These are phyloP conservation scores for Rhodotorula taiwanensis DNA, from an alignment of 768 basidiomycete genomes.

Conservation along the genomic window DNA sequence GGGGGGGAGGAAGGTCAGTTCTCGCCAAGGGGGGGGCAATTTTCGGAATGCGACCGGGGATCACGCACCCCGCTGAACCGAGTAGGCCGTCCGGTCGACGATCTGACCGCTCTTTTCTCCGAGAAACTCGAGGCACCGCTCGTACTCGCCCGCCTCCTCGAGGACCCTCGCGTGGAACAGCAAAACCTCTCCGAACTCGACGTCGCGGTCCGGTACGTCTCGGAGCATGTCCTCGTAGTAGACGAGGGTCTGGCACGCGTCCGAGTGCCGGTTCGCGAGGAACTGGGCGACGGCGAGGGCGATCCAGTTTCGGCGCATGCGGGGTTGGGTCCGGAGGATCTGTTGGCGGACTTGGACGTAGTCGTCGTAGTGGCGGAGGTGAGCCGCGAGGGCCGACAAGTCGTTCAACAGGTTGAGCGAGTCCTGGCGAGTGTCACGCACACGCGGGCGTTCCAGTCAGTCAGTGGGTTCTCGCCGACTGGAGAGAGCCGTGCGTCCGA, in stretches of 20 bases:
- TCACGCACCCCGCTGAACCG: slow-evolving; percentile 41
- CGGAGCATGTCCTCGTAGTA: slow-evolving; percentile 55
- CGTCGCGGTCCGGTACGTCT: slow-evolving; percentile 70
- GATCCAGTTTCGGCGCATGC: slow-evolving; percentile 80
- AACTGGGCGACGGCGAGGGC: slow-evolving; percentile 82
- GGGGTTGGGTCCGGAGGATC: slow-evolving; percentile 71
- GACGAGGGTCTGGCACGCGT: slow-evolving; percentile 66
- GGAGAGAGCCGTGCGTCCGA: background rate
- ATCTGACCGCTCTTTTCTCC: slow-evolving; percentile 46
- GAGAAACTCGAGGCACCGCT: slow-evolving; percentile 41
- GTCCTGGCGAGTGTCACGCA: slow-evolving; percentile 58
- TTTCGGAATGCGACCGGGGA: no score
- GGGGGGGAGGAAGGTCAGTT: background rate
- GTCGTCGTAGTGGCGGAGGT: slow-evolving; percentile 69
- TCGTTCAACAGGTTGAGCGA: slow-evolving; percentile 90
- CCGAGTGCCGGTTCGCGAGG: slow-evolving; percentile 64
- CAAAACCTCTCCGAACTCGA: slow-evolving; percentile 74
- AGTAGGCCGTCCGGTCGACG: slow-evolving; percentile 61
- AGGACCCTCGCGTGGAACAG: slow-evolving; percentile 68
- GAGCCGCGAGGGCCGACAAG: slow-evolving; percentile 78
- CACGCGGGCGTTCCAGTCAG: slow-evolving; percentile 3
- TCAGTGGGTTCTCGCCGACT: background rate
- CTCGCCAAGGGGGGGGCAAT: no score
- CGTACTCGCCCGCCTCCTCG: slow-evolving; percentile 57
- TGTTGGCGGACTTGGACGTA: slow-evolving; percentile 75